These are phyloP conservation scores for Clausena lansium DNA, from an alignment of 345 rosid genomes.

Conservation along the genomic window DNA sequence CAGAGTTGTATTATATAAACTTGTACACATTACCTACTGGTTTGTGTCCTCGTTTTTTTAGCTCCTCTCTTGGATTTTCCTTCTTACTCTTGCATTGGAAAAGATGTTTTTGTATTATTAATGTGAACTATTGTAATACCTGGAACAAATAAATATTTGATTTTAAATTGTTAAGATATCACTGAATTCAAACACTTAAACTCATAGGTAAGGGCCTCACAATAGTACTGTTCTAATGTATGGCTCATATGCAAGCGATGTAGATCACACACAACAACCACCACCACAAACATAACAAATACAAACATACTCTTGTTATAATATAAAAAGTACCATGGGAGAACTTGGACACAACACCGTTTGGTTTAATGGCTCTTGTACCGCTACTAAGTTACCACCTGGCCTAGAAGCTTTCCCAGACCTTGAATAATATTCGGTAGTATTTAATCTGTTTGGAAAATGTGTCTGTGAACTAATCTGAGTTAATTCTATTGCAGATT, in stretches of 20 bases:
- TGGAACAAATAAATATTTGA: not conserved
- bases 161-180: not conserved
- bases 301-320: not conserved
- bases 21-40: not conserved
- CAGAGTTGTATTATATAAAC: not conserved
- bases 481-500: conserved; percentile 55
- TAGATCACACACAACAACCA: not conserved
- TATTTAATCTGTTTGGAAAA: not conserved
- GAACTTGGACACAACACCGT: not conserved
- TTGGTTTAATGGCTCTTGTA: not conserved
- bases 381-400: not conserved
- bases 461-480: not conserved
- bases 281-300: not conserved
- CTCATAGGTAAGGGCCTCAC: not conserved
- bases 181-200: conserved; percentile 1
- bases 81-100: not conserved
- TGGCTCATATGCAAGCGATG: not conserved
- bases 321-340: not conserved
- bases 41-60: not conserved
- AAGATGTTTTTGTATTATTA: not conserved
- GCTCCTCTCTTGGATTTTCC: not conserved
- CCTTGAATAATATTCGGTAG: not conserved
- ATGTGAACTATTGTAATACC: not conserved
- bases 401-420: not conserved
- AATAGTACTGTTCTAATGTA: not conserved